Evolutionary conservation across 352 stramenopile species (phyloP).

Genomic region (Pythium aphanidermatum): DNA sequence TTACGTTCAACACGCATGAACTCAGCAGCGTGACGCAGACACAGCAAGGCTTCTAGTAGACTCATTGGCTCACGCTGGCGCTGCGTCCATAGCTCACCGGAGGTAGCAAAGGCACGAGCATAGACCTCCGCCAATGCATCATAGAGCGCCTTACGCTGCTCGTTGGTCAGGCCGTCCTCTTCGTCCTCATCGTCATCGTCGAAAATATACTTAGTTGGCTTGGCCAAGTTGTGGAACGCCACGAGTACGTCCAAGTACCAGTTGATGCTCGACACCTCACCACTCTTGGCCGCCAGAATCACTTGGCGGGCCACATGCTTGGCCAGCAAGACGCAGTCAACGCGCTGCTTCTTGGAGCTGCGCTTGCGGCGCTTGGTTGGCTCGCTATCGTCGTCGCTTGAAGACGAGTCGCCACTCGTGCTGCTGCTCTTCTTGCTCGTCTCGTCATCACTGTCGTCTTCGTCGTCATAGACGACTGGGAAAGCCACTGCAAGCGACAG

Average conservation of each 20-base stretch:
- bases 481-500: constrained; percentile 46
- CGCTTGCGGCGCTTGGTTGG: constrained; percentile 15
- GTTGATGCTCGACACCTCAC: constrained; percentile 5
- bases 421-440: too few species aligned
- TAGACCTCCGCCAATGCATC: constrained; percentile 48
- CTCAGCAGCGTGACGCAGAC: constrained; percentile 41
- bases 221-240: constrained; percentile 32
- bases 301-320: constrained; percentile 12
- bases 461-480: constrained; percentile 30
- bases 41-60: constrained; percentile 28
- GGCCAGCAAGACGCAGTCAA: constrained; percentile 33
- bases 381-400: constrained; percentile 12
- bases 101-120: constrained; percentile 33
- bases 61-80: constrained; percentile 19
- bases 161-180: constrained; percentile 17
- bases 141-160: constrained; percentile 31
- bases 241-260: constrained; percentile 44
- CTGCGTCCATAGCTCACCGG: constrained; percentile 14
- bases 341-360: constrained; percentile 25
- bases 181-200: constrained; percentile 34
- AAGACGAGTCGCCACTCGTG: constrained; percentile 36
- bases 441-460: constrained; percentile 17
- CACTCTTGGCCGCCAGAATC: constrained; percentile 8
- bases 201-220: constrained; percentile 26
- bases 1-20: constrained; percentile 53